Evolutionary conservation across 306 rosid species (phyloP).

Genomic region (Inga leiocalycina): DNA sequence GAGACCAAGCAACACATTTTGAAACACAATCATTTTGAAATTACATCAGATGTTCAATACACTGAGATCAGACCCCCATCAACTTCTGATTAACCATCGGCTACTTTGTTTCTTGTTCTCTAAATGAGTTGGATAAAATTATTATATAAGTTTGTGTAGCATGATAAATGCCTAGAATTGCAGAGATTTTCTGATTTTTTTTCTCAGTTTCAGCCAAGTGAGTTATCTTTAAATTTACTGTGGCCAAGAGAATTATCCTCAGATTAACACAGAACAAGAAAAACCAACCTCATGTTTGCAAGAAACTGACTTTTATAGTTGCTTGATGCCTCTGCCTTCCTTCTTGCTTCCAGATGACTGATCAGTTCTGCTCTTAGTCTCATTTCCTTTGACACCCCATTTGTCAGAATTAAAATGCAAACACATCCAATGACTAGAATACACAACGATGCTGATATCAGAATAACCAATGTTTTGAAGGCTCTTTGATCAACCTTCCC

Average conservation of each 20-base stretch:
- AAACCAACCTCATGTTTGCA: slow-evolving; percentile 92
- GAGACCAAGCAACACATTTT: too few species aligned
- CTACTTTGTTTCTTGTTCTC: too few species aligned
- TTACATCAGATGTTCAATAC: too few species aligned
- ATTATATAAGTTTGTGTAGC: neutral
- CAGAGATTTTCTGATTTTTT: neutral
- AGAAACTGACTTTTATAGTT: slow-evolving; percentile 97
- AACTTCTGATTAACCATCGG: too few species aligned
- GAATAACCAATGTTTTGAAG: slow-evolving; percentile 85
- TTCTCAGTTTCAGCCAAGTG: neutral
- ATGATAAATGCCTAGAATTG: neutral
- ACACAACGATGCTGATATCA: slow-evolving; percentile 89
- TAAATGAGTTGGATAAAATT: neutral
- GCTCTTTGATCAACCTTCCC: slow-evolving; percentile 98
- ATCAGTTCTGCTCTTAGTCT: slow-evolving; percentile 93
- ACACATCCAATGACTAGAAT: slow-evolving; percentile 91
- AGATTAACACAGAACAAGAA: slow-evolving; percentile 15
- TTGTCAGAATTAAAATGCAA: slow-evolving; percentile 90
- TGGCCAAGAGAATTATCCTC: neutral
- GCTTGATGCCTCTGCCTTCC: slow-evolving; percentile 97
- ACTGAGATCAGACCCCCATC: too few species aligned
- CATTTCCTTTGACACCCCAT: slow-evolving; percentile 99
- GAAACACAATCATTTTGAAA: too few species aligned
- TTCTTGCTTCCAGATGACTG: slow-evolving; percentile 95
- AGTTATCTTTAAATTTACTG: neutral